Base-by-base conservation (phyloP, 257 asterid species). In the Echites panduratus region DNA sequence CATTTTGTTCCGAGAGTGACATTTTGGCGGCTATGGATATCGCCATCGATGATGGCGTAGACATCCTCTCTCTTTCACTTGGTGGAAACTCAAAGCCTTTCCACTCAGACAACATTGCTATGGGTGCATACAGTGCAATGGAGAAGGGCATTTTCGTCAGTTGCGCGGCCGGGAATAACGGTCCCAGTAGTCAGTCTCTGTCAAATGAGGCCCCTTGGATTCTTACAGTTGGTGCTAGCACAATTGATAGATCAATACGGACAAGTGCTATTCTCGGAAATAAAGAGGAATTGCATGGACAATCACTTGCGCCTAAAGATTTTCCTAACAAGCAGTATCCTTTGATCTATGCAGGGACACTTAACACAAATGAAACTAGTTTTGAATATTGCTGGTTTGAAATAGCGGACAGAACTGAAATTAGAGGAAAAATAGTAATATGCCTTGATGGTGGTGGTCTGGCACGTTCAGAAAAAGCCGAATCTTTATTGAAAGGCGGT, bases 131-230 rank as follows among this genome's bases (percentile, higher is more conserved):
- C 22, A 48, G 71, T 24, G 82, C 79, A 3, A 68, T 69, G 50
- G 32, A 62, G 54, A 74, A 48, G 44, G 79, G 79, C 4, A 78
- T 78, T 0, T 73, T 78, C 11, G 73, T 78, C 0, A 73, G 79
- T 48, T 70, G 76, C 24, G 24, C 82, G 4, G 82, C 76, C 2
- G 79, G 79, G 64, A 78, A 74, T 56, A 4, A 3, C 0, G 79
- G 82, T 44, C 76, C 82, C 20, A 9, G 0, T 8, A 20, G 4
- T 11, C 10, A 19, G 4, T 2, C 65, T 35, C 32, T 70, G 19
- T 9, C 74, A 0, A 70, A 70, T 38, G 64, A 70, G 52, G 66
- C 74, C 4, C 74, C 74, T 9, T 70, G 74, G 74, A 10, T 70
- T 53, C 74, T 70, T 7, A 70, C 74, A 0, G 64, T 70, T 53